Conservation (phyloP, 768 basidiomycete species). For the Pholiota microspora region DNA sequence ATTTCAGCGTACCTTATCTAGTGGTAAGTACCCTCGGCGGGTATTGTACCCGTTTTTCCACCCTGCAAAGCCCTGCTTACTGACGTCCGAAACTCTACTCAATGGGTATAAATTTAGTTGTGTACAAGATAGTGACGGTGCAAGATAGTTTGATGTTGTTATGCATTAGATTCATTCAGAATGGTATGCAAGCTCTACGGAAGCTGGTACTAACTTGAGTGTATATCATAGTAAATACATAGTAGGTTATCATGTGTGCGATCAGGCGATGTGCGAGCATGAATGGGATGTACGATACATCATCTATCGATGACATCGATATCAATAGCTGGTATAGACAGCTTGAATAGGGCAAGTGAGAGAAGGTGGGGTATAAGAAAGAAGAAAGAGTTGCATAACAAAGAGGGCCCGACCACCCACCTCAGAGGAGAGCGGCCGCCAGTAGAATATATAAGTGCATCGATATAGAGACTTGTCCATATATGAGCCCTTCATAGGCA, state of each 20-base stretch:
- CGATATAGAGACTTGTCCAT: neutral
- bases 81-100: too few relatives aligned
- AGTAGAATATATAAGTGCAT: neutral
- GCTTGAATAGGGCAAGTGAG: neutral
- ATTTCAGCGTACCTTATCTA: too few relatives aligned
- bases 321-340: neutral
- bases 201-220: neutral
- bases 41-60: too few relatives aligned
- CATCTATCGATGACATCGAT: neutral
- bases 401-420: neutral
- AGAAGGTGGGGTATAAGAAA: neutral
- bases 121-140: neutral
- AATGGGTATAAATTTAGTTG: too few relatives aligned
- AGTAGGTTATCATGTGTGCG: neutral
- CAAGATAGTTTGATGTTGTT: neutral
- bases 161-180: neutral
- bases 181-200: neutral
- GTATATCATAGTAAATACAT: slow-evolving; percentile 2
- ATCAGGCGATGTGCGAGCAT: neutral
- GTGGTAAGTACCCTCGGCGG: too few relatives aligned
- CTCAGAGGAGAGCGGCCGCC: neutral
- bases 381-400: neutral
- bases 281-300: neutral
- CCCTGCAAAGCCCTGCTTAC: too few relatives aligned
- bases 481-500: neutral